A percentile compares a stretch with the other conserved stretches of the same genome.
Conservation (phyloP, 768 basidiomycete genomes). For the Mycena alexandri region DNA sequence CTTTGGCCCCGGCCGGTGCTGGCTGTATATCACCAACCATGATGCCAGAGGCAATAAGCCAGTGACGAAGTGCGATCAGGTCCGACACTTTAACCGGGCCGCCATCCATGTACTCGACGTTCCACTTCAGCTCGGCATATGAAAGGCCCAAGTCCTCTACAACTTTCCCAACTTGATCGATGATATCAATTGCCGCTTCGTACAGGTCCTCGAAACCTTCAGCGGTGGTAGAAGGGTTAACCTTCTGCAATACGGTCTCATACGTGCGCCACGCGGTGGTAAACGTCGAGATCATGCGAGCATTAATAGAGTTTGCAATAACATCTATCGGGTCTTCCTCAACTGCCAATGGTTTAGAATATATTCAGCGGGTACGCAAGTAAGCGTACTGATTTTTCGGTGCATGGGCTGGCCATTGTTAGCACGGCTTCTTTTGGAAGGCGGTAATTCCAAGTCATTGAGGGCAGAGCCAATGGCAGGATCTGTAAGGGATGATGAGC, state of each 20-base stretch:
- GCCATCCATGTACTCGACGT: background rate
- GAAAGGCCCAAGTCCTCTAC: background rate
- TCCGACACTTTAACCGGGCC: background rate
- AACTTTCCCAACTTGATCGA: background rate
- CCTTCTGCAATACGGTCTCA: background rate
- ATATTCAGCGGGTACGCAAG: background rate
- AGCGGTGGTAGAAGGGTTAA: background rate
- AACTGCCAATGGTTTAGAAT: background rate
- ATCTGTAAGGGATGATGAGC: background rate
- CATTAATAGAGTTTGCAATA: background rate
- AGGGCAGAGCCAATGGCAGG: no score
- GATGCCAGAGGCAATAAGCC: background rate
- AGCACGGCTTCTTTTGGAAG: background rate
- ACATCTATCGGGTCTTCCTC: background rate
- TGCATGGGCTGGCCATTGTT: background rate
- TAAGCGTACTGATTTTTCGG: background rate
- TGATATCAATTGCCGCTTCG: background rate
- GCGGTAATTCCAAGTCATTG: no score
- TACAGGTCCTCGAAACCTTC: background rate
- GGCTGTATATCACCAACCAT: background rate
- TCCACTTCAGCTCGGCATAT: background rate
- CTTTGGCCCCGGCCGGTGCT: background rate
- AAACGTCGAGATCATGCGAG: background rate
- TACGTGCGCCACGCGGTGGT: background rate
- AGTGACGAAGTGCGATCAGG: background rate